Base-by-base conservation (phyloP, 441 rosid species). In the Manihot esculenta region DNA sequence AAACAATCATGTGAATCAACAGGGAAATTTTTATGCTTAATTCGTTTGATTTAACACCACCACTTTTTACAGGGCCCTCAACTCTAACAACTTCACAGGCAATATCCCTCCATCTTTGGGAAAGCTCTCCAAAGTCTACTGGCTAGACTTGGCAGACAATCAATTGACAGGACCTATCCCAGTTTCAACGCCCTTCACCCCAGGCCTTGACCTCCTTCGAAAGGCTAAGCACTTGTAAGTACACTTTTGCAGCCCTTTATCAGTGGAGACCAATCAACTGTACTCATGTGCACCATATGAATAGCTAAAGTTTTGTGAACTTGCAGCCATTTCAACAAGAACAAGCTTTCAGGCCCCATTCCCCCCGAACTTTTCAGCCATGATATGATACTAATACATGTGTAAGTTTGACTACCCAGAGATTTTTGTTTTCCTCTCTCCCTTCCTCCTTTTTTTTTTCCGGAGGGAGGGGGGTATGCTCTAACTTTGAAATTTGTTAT, bases 61-160 rank as follows among this genome's bases (percentile, higher is more conserved):
- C 42, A 23, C 66, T 60, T 42, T 74, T 79, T 27, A 50, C 83
- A 95, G 97, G 86, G 98, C 99, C 50, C 83, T 95, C 82, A 92
- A 92, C 79, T 89, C 94, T 1, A 95, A 92, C 81, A 91, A 95
- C 71, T 87, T 95, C 68, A 89, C 88, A 0, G 98, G 96, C 27
- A 70, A 65, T 51, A 89, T 95, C 69, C 98, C 98, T 10, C 77
- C 93, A 41, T 84, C 97, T 53, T 57, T 95, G 72, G 97, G 98
- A 45, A 91, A 84, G 59, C 95, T 95, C 71, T 87, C 90, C 70
- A 88, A 88, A 56, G 88, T 95, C 45, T 91, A 88, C 74, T 95
- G 97, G 99, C 78, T 95, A 58, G 99, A 95, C 76, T 76, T 95
- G n/a, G 92, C 99, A 66, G 96, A 87, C 74, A 95, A 95, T 81